Percentiles rank a stretch among this genome's conserved stretches.
phyloP scores from a whole-genome alignment of 1,284 basidiomycete genomes.

The Mycosarcoma mackinlayi region DNA sequence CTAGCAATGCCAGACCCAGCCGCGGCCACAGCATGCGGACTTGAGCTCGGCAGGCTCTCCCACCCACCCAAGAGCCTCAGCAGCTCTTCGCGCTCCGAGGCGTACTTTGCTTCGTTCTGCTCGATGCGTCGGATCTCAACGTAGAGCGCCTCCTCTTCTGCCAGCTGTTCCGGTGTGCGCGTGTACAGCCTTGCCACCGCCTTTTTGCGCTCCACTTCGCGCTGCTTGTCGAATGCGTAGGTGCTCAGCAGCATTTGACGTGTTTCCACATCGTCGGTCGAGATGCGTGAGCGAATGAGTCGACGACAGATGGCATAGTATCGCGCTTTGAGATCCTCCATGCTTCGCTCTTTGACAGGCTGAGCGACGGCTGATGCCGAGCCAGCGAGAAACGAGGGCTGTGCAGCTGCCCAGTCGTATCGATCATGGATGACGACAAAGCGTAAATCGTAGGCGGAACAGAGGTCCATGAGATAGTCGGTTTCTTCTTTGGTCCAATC shows the following conservation, averaged over 20 bases:
- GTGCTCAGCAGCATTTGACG: constrained; percentile 62
- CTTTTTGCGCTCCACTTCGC: constrained; percentile 87
- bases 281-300: constrained; percentile 79
- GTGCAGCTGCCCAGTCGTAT: constrained; percentile 75
- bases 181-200: constrained; percentile 87
- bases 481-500: constrained; percentile 96
- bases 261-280: constrained; percentile 59
- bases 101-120: constrained; percentile 89
- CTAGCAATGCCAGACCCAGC: constrained; percentile 61
- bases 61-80: constrained; percentile 77
- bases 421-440: constrained; percentile 92
- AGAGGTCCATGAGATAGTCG: constrained; percentile 86
- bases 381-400: constrained; percentile 15
- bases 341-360: constrained; percentile 38
- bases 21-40: constrained; percentile 55
- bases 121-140: constrained; percentile 93
- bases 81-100: constrained; percentile 88
- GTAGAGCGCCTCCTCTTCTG: constrained; percentile 95
- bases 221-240: constrained; percentile 74
- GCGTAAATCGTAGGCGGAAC: constrained; percentile 84
- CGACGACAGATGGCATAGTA: constrained; percentile 93
- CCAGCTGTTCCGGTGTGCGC: constrained; percentile 86
- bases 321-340: constrained; percentile 90
- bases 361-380: neutral
- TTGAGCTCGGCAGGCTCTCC: constrained; percentile 62